These are phyloP conservation scores for Talaromyces sp. DNA, from an alignment of 2,329 filamentous ascomycete genomes.

Conservation along the genomic window DNA sequence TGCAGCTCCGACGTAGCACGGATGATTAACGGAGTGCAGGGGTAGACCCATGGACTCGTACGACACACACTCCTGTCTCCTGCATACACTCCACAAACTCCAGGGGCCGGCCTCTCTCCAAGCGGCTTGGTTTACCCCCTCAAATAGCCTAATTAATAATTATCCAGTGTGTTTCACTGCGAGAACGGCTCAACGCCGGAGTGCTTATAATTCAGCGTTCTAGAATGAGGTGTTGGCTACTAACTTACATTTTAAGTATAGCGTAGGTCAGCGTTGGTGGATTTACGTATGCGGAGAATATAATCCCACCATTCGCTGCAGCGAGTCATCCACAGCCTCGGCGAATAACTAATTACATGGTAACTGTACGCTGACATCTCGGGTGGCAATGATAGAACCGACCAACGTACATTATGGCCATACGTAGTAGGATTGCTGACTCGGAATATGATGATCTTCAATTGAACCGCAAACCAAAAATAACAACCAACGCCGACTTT, in stretches of 20 bases:
- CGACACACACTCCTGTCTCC: conserved; percentile 2
- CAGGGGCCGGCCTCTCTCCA: no score
- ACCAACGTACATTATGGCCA: not conserved
- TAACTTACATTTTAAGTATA: not conserved
- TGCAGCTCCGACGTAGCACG: not conserved
- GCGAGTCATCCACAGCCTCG: not conserved
- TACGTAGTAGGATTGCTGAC: not conserved
- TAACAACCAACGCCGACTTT: conserved; percentile 4
- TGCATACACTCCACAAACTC: not conserved
- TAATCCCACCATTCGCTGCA: not conserved
- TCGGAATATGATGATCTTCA: not conserved
- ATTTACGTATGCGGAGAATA: not conserved
- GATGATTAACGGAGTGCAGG: not conserved
- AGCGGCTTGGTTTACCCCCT: not conserved
- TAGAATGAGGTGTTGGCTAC: not conserved
- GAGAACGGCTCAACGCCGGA: no score
- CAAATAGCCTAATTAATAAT: no score
- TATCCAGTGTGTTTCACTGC: no score
- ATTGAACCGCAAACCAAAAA: not conserved
- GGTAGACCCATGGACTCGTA: not conserved
- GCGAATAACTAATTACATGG: not conserved
- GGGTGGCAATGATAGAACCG: not conserved
- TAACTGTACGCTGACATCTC: not conserved
- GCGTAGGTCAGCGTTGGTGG: not conserved
- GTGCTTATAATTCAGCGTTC: not conserved